These are phyloP conservation scores for Pythium volutum DNA, from an alignment of 352 stramenopile genomes.

Conservation along the genomic window DNA sequence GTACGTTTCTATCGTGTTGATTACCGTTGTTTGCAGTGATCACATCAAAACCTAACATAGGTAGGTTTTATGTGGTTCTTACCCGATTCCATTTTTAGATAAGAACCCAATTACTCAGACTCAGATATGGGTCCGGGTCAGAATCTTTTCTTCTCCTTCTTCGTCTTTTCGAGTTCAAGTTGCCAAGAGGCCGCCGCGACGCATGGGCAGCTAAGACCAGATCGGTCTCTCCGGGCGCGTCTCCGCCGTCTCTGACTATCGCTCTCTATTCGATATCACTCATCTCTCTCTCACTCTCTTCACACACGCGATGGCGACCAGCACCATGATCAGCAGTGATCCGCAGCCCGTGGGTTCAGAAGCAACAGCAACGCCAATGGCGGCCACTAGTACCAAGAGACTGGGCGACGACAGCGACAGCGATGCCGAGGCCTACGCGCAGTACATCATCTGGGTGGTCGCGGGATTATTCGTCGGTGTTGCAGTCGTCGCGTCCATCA, in stretches of 20 bases:
- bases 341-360: background rate
- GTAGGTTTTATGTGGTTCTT: too few relatives aligned
- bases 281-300: background rate
- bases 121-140: background rate
- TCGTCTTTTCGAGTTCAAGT: constrained; percentile 4
- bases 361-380: too few relatives aligned
- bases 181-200: too few relatives aligned
- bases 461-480: constrained; percentile 90
- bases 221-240: too few relatives aligned
- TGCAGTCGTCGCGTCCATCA: constrained; percentile 84
- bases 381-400: background rate
- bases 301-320: background rate
- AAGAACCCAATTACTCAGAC: constrained; percentile 6
- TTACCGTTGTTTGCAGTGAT: constrained; percentile 2
- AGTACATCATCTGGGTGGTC: constrained; percentile 79
- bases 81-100: background rate
- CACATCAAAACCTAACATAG: too few relatives aligned
- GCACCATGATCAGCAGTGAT: background rate
- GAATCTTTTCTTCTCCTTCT: background rate
- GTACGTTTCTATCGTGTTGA: background rate
- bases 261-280: too few relatives aligned
- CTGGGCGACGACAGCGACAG: constrained; percentile 1
- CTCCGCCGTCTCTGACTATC: background rate
- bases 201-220: background rate
- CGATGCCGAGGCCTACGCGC: constrained; percentile 50